Conservation (phyloP, 75 land plant genomes). For the Pinus tabuliformis region DNA sequence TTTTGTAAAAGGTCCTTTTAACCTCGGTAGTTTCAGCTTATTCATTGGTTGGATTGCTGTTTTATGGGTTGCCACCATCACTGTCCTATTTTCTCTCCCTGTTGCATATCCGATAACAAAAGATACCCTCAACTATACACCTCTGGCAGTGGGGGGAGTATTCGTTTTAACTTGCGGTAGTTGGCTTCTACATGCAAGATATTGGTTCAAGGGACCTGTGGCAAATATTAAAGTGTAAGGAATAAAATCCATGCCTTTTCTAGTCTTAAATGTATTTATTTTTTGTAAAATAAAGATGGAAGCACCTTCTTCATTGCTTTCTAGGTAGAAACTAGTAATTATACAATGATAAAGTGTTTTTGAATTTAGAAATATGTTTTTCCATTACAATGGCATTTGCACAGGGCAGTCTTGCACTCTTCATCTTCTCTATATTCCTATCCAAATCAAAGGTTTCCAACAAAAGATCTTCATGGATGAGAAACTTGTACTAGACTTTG, state of each 20-base stretch:
- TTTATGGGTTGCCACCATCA: constrained; percentile 76
- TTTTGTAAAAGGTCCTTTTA: constrained; percentile 75
- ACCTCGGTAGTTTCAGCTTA: constrained; percentile 60
- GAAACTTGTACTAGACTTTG: background rate
- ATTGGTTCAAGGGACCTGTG: too few relatives aligned
- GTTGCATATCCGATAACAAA: constrained; percentile 65
- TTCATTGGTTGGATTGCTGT: constrained; percentile 85
- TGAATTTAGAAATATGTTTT: background rate
- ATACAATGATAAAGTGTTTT: background rate
- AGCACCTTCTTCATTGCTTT: too few relatives aligned
- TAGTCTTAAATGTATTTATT: too few relatives aligned
- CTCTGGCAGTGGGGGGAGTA: constrained; percentile 82
- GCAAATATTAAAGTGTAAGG: too few relatives aligned
- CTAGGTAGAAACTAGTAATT: background rate
- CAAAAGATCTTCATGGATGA: background rate
- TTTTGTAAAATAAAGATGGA: too few relatives aligned
- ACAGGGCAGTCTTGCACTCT: background rate
- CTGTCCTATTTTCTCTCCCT: constrained; percentile 82
- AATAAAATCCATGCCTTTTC: too few relatives aligned
- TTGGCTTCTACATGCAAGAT: too few relatives aligned
- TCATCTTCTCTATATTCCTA: background rate
- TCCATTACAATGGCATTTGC: background rate
- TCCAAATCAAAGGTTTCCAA: too few relatives aligned
- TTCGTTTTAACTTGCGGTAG: constrained; percentile 20
- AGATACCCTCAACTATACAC: constrained; percentile 80